A percentile compares a stretch with the other conserved stretches of the same genome.
phyloP scores from a whole-genome alignment of 2,329 filamentous ascomycete genomes.

The Tolypocladium amazonense region DNA sequence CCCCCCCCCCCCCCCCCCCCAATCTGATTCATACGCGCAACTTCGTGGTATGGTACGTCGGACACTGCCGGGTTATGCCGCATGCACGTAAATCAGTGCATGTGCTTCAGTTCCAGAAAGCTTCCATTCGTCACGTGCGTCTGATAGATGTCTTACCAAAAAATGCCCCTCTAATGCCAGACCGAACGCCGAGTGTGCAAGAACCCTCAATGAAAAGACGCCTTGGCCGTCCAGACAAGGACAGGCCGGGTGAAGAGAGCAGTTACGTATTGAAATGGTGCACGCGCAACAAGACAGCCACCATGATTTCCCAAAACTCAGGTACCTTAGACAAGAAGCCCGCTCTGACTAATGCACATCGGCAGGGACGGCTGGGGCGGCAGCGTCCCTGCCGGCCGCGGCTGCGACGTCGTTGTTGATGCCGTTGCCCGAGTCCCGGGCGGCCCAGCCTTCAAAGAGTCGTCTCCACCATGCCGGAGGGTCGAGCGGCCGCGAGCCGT shows the following conservation, averaged over 20 bases:
- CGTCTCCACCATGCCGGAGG: constrained; percentile 85
- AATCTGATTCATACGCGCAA: neutral
- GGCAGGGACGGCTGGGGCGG: neutral
- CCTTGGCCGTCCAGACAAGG: neutral
- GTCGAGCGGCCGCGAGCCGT: constrained; percentile 74
- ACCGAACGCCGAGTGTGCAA: neutral
- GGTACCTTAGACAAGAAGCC: neutral
- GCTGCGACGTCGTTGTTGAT: constrained; percentile 55
- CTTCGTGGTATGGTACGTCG: neutral
- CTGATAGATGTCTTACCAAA: neutral
- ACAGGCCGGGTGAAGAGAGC: neutral
- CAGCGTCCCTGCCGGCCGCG: constrained; percentile 31
- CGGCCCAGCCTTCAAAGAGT: constrained; percentile 57
- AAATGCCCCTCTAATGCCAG: neutral
- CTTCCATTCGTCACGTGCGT: neutral
- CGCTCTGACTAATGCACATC: neutral
- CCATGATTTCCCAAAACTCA: no score
- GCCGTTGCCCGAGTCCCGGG: constrained; percentile 37
- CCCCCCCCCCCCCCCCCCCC: no score
- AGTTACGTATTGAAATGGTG: neutral
- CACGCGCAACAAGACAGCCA: neutral
- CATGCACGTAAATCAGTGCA: no score
- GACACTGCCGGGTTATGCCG: neutral
- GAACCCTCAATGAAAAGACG: neutral
- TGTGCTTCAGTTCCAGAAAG: neutral